These are phyloP conservation scores for Talaromyces stipitatus DNA, from an alignment of 495 filamentous ascomycete species.

Conservation along the genomic window DNA sequence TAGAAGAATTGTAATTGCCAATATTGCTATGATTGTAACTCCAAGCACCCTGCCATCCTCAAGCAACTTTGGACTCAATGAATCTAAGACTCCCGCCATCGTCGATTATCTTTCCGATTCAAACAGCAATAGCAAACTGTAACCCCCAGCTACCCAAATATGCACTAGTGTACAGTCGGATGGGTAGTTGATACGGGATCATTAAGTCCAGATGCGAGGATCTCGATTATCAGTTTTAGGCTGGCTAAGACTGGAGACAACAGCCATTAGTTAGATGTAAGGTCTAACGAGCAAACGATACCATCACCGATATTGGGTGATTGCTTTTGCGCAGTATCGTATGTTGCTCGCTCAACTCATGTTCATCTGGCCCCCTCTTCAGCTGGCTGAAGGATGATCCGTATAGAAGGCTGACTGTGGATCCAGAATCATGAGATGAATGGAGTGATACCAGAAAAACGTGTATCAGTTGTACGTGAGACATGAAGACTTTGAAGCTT, in stretches of 20 bases:
- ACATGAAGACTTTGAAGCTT: not conserved
- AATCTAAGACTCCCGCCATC: not conserved
- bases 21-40: not conserved
- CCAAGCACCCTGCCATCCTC: not conserved
- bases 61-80: not conserved
- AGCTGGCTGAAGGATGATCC: not conserved
- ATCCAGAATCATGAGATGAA: not conserved
- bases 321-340: not conserved
- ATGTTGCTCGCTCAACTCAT: not conserved
- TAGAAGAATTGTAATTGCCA: not conserved
- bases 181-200: too few relatives aligned
- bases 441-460: not conserved
- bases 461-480: not conserved
- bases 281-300: too few relatives aligned
- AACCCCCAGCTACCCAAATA: too few relatives aligned
- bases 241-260: too few relatives aligned
- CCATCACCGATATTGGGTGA: not conserved
- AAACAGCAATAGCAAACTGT: not conserved
- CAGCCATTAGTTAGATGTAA: too few relatives aligned
- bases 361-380: not conserved
- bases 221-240: too few relatives aligned
- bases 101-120: not conserved
- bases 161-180: too few relatives aligned
- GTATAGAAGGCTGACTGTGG: not conserved
- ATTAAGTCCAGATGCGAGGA: too few relatives aligned